phyloP scores from a whole-genome alignment of 139 green algal species.

The Chlorella sp. region DNA sequence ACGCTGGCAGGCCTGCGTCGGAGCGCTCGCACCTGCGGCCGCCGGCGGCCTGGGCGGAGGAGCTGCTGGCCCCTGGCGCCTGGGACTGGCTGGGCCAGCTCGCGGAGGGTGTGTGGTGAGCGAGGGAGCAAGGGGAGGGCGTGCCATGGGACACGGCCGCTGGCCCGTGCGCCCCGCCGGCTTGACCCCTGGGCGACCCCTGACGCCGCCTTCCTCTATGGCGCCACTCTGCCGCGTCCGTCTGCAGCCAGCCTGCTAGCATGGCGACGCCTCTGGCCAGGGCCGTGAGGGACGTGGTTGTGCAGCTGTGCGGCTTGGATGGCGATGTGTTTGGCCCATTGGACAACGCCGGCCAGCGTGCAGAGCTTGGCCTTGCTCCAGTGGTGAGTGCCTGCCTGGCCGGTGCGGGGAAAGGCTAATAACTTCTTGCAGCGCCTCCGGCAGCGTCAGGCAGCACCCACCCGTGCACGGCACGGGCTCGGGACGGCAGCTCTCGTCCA shows the following conservation, averaged over 20 bases:
- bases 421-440: neutral
- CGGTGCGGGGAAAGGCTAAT: neutral
- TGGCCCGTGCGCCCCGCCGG: neutral
- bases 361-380: slow-evolving; percentile 11
- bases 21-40: slow-evolving; percentile 45
- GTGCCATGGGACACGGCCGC: neutral
- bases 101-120: slow-evolving; percentile 38
- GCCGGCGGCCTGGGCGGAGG: slow-evolving; percentile 44
- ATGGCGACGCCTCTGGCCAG: slow-evolving; percentile 33
- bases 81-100: slow-evolving; percentile 68
- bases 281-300: slow-evolving; percentile 62
- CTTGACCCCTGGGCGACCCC: neutral
- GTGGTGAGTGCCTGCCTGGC: neutral
- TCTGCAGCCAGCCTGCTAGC: slow-evolving; percentile 1
- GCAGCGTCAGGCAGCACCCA: neutral
- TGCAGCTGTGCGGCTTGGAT: slow-evolving; percentile 67
- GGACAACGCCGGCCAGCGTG: neutral
- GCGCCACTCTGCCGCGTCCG: neutral
- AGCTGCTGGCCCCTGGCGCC: slow-evolving; percentile 53
- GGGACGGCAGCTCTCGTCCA: neutral
- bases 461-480: neutral
- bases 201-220: neutral
- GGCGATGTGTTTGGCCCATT: slow-evolving; percentile 64
- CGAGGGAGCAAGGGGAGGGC: neutral
- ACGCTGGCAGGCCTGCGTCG: neutral